A percentile compares a stretch with the other conserved stretches of the same genome.
Evolutionary conservation across 225 moss, liverwort and hornwort genomes (phyloP).

Genomic region (Polytrichum commune): DNA sequence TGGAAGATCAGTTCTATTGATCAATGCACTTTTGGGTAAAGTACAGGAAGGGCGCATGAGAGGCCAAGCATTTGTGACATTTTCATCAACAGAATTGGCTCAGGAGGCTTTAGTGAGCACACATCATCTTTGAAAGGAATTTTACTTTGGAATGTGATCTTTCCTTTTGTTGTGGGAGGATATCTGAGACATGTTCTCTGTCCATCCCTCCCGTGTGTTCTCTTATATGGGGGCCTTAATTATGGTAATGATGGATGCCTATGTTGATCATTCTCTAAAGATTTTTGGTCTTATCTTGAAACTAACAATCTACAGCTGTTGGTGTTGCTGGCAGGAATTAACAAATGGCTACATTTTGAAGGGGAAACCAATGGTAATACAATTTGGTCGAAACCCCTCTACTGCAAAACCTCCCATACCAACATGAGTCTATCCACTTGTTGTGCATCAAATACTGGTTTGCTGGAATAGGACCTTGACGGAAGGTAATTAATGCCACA

Average conservation of each 20-base stretch:
- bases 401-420: slow-evolving; percentile 24
- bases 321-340: slow-evolving; percentile 40
- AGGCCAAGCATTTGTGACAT: slow-evolving; percentile 94
- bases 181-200: background rate
- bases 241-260: background rate
- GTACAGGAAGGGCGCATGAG: slow-evolving; percentile 92
- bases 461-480: too few species aligned
- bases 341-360: slow-evolving; percentile 77
- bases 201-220: background rate
- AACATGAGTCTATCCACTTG: background rate
- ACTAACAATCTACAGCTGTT: background rate
- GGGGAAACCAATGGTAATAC: slow-evolving; percentile 80
- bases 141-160: background rate
- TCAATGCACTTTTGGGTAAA: slow-evolving; percentile 5
- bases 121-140: background rate
- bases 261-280: too few species aligned
- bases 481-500: too few species aligned
- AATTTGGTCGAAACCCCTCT: slow-evolving; percentile 70
- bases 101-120: slow-evolving; percentile 70
- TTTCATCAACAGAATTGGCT: slow-evolving; percentile 79
- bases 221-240: background rate
- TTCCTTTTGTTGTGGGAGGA: background rate
- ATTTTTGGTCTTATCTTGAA: background rate
- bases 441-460: too few species aligned
- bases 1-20: background rate